phyloP scores from a whole-genome alignment of 169 alveolate species.

The Sarcocystis neurona region DNA sequence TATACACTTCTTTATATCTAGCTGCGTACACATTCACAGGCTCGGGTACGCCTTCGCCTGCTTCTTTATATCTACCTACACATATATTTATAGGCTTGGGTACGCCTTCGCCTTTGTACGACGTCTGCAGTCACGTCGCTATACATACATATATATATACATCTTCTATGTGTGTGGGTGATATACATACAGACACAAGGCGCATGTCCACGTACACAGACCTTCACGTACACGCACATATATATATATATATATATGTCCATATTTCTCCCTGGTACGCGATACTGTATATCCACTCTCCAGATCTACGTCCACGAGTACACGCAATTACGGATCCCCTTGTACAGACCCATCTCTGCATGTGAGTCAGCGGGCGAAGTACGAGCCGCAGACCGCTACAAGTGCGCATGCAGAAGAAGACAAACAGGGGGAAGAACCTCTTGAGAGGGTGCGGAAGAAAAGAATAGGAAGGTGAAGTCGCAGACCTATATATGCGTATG shows the following conservation, averaged over 20 bases:
- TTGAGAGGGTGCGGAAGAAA: background rate
- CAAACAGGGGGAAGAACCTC: too few species aligned
- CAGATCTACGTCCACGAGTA: background rate
- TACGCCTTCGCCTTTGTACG: too few species aligned
- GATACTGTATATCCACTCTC: background rate
- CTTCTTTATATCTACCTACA: conserved; percentile 16
- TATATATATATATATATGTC: conserved; percentile 34
- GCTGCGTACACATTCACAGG: too few species aligned
- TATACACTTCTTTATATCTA: background rate
- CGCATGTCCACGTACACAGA: background rate
- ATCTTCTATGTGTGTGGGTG: background rate
- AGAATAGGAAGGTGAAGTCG: background rate
- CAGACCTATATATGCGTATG: conserved; percentile 81
- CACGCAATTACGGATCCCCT: background rate
- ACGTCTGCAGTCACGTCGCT: background rate
- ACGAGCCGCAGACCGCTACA: background rate
- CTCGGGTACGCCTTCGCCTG: too few species aligned
- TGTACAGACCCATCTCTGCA: background rate
- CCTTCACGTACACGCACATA: background rate
- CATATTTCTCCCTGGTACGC: too few species aligned
- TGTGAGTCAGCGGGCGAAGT: background rate
- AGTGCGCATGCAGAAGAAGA: too few species aligned
- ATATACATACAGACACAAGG: background rate
- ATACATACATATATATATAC: conserved; percentile 27
- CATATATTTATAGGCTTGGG: too few species aligned